Evolutionary conservation across 2,329 filamentous ascomycete genomes (phyloP), one percentile per base, ranked within the genome.

Genomic region (Fusarium tricinctum): DNA sequence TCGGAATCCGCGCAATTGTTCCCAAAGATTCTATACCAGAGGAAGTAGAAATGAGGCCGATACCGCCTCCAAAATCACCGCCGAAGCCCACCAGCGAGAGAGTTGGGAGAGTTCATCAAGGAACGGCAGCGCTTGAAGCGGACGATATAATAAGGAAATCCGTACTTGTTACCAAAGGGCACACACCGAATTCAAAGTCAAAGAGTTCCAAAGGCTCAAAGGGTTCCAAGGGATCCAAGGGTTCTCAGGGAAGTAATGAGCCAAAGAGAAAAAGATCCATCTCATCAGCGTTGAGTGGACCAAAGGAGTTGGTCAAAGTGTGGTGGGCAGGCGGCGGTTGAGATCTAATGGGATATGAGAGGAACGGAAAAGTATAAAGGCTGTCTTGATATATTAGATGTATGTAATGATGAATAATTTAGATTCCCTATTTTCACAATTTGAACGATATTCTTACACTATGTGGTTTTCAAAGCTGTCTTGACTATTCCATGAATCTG

Each of bases 261-360:
- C 52, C 48, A 13, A 73, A 46, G 26, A 63, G 62, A 39, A 70
- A 70, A 26, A 70, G 45, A 23, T 70, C 67, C 8, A 43, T 68
- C 43, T 61, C 61, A 13, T 64, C 67, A 6, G 50, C 58, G 14
- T 59, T 69, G 58, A 73, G 62, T 26, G 69, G 68, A 13, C 63
- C 59, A 0, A 73, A 68, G 30, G 71, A 73, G 69, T 51, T 73
- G 52, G 71, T 73, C 30, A 74, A 73, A 55, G 71, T 73, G 33
- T 73, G 71, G 71, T 73, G 71, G 71, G 60, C 69, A 17, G 46
- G 68, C n/a, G 46, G 68, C n/a, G 46, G 68, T 40, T 67, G 39
- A 46, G 14, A 20, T 30, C 35, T 48, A 40, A 47, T 50, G 50
- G 54, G 26, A 22, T 17, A 50, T 44, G n/a, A 61, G 23, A 32